Evolutionary conservation across 768 basidiomycete species (phyloP), one percentile per base, ranked within the genome.

Genomic region (Phlebiopsis flavidoalba): DNA sequence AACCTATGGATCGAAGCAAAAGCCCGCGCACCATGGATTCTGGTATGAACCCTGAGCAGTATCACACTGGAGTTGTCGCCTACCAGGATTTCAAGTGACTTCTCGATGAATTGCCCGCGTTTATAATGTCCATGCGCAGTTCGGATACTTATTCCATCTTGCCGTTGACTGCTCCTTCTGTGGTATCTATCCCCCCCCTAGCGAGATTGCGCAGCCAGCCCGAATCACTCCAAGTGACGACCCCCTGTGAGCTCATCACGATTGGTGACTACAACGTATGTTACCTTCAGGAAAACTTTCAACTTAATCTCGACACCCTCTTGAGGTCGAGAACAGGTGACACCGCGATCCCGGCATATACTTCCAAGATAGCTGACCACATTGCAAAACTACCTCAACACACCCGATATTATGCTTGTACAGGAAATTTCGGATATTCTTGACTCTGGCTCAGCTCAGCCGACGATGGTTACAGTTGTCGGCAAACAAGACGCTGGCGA

Each of bases 391-490:
- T 71, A 74, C 60, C 76, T 87, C 15, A 70, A 73, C 17, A 75
- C 78, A 0, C 85, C 86, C 1, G 84, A 86, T 65, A 75, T 87
- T 57, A 68, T 87, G 63, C 85, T 86, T 68, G 63, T 87, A 7
- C 85, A 87, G 70, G 86, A 87, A 64, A 81, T 87, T 17, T 83
- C 86, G 65, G 84, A 85, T 68, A n/a, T n/a, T n/a, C n/a, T n/a
- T n/a, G 80, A 85, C 68, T 78, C 76, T 2, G 84, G 84, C 5
- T n/a, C n/a, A 31, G n/a, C n/a, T 65, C 77, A 1, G 78, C 69
- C 0, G 69, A 86, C 65, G 78, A 86, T 65, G 85, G 85, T n/a
- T 19, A 76, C 76, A 5, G 81, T n/a, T 84, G 49, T 73, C 68
- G 54, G 83, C 82, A 8, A 81, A 83, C 67, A 65, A 80, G 58